Conservation (phyloP, 805 yeast species). For the Scheffersomyces amazonensis region DNA sequence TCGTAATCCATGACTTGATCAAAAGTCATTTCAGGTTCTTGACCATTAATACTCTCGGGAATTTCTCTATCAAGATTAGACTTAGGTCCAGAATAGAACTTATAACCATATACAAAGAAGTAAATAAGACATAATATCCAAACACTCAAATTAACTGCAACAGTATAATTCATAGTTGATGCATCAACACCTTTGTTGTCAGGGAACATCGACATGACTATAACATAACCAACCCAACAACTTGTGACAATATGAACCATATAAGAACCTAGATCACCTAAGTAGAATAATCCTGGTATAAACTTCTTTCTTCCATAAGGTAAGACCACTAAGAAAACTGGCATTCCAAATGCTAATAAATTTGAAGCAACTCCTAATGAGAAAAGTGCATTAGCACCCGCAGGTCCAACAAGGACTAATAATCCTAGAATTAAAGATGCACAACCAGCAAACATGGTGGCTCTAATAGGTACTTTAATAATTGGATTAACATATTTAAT, state of each 20-base stretch:
- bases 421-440: constrained; percentile 49
- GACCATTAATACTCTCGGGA: not conserved
- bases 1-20: not conserved
- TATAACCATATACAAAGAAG: constrained; percentile 48
- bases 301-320: constrained; percentile 48
- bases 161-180: constrained; percentile 61
- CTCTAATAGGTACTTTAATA: constrained; percentile 59
- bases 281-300: constrained; percentile 60
- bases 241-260: constrained; percentile 42
- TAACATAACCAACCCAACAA: constrained; percentile 48
- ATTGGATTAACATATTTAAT: constrained; percentile 53
- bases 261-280: constrained; percentile 48
- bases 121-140: constrained; percentile 51
- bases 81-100: constrained; percentile 54
- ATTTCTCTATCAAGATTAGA: constrained; percentile 10
- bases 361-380: constrained; percentile 59
- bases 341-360: constrained; percentile 56
- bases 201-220: constrained; percentile 61
- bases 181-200: constrained; percentile 32
- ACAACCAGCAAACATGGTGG: constrained; percentile 48
- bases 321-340: constrained; percentile 51
- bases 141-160: constrained; percentile 56
- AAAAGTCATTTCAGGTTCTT: not conserved
- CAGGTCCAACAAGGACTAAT: constrained; percentile 50
- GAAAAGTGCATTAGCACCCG: constrained; percentile 62